These are phyloP conservation scores for Cryomyces antarcticus DNA, from an alignment of 495 filamentous ascomycete genomes.

Conservation along the genomic window DNA sequence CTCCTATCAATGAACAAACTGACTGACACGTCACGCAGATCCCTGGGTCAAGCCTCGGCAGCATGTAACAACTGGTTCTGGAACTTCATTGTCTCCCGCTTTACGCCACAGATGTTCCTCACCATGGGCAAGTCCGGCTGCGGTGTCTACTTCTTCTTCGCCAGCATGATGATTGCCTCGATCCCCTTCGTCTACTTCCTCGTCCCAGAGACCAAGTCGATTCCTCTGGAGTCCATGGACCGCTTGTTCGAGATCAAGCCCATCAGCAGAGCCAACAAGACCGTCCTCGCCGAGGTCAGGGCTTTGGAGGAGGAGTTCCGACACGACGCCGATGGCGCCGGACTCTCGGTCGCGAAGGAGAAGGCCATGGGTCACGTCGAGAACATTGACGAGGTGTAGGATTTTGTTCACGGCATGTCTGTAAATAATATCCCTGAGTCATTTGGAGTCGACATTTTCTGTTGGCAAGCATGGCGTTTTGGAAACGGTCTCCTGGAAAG, in stretches of 20 bases:
- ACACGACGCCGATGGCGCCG: constrained; percentile 13
- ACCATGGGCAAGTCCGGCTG: constrained; percentile 32
- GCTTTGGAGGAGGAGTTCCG: constrained; percentile 31
- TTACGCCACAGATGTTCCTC: constrained; percentile 58
- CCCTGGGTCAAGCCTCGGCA: constrained; percentile 46
- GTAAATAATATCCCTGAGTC: too few relatives aligned
- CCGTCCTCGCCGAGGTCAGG: constrained; percentile 28
- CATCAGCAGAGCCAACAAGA: constrained; percentile 30
- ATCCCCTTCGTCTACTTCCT: constrained; percentile 37
- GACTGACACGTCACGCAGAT: constrained; percentile 1
- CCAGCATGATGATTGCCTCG: constrained; percentile 44
- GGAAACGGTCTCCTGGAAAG: too few relatives aligned
- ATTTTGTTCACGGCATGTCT: too few relatives aligned
- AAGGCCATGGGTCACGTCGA: too few relatives aligned
- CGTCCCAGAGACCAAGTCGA: constrained; percentile 19
- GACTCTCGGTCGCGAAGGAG: too few relatives aligned
- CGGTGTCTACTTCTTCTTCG: constrained; percentile 66
- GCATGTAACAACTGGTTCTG: constrained; percentile 56
- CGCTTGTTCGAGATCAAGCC: constrained; percentile 37
- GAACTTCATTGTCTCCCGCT: constrained; percentile 55
- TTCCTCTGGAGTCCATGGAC: constrained; percentile 21
- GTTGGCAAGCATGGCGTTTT: too few relatives aligned
- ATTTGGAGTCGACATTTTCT: too few relatives aligned
- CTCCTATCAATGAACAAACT: too few relatives aligned
- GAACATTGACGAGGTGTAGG: too few relatives aligned